These are phyloP conservation scores for Aspergillus sp. DNA, from an alignment of 2,329 filamentous ascomycete genomes.

Conservation along the genomic window DNA sequence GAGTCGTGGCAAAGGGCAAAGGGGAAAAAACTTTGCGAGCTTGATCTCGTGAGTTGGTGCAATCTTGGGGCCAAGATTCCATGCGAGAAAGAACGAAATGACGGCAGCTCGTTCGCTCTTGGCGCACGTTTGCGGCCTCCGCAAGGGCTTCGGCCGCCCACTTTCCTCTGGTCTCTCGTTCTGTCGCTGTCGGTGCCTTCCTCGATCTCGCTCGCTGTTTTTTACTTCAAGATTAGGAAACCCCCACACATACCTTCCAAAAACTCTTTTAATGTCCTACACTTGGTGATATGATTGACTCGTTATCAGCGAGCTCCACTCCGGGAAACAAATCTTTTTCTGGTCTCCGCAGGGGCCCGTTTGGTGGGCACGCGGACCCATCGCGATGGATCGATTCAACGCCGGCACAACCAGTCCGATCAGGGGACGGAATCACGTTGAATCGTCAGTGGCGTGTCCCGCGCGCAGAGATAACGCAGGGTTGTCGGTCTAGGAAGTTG, in stretches of 20 bases:
- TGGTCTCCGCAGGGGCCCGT: background rate
- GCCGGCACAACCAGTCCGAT: too few species aligned
- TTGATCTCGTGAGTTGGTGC: background rate
- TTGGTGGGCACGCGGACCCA: background rate
- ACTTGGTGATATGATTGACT: background rate
- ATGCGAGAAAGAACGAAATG: background rate
- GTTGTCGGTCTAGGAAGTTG: too few species aligned
- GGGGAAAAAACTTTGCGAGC: background rate
- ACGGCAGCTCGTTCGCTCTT: background rate
- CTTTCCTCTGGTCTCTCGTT: background rate
- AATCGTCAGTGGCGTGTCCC: too few species aligned
- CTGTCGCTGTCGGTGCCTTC: background rate
- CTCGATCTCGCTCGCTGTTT: background rate
- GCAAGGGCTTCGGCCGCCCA: too few species aligned
- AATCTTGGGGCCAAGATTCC: background rate
- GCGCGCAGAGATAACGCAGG: too few species aligned
- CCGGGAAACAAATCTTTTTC: background rate
- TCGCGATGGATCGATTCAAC: background rate
- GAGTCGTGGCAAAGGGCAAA: background rate
- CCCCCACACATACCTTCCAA: too few species aligned
- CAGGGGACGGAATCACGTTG: too few species aligned
- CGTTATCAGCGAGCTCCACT: background rate
- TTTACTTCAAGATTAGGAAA: background rate
- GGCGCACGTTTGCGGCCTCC: background rate
- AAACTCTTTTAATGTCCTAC: background rate